These are phyloP conservation scores for Coccomyxa subellipsoidea DNA, from an alignment of 163 green algal species.

Conservation along the genomic window DNA sequence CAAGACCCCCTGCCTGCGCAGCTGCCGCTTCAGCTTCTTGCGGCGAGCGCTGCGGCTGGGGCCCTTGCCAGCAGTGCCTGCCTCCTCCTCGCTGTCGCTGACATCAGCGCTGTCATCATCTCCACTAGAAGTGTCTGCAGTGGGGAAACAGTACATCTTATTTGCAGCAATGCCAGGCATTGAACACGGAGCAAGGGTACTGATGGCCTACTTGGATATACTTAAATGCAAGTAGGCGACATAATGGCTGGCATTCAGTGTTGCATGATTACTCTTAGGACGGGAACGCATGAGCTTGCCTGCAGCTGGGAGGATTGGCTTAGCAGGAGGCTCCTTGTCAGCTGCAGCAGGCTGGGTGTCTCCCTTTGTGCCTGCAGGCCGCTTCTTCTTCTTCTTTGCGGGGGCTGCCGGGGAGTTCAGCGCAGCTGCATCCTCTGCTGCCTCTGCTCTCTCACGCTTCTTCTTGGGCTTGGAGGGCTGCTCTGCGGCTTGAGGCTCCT, in stretches of 20 bases:
- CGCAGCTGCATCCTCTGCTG: background rate
- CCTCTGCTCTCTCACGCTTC: background rate
- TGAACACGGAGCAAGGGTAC: no score
- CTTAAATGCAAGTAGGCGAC: no score
- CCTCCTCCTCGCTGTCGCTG: background rate
- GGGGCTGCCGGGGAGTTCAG: background rate
- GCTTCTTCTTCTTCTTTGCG: background rate
- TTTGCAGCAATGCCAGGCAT: background rate
- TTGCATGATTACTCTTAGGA: no score
- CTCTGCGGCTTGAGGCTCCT: background rate
- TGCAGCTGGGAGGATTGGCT: background rate
- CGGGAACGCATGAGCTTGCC: background rate
- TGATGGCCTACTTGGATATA: no score
- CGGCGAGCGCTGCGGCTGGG: slow-evolving; percentile 36
- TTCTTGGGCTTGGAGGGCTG: background rate
- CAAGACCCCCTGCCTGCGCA: slow-evolving; percentile 26
- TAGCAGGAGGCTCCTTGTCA: background rate
- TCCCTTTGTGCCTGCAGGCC: background rate
- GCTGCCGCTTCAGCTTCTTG: slow-evolving; percentile 34
- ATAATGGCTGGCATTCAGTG: no score
- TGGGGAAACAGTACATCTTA: background rate
- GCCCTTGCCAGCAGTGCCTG: background rate
- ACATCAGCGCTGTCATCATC: background rate
- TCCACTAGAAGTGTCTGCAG: background rate
- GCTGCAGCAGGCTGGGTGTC: background rate